Evolutionary conservation across 305 asterid genomes (phyloP).

Genomic region (Solanum aculeatissimum): DNA sequence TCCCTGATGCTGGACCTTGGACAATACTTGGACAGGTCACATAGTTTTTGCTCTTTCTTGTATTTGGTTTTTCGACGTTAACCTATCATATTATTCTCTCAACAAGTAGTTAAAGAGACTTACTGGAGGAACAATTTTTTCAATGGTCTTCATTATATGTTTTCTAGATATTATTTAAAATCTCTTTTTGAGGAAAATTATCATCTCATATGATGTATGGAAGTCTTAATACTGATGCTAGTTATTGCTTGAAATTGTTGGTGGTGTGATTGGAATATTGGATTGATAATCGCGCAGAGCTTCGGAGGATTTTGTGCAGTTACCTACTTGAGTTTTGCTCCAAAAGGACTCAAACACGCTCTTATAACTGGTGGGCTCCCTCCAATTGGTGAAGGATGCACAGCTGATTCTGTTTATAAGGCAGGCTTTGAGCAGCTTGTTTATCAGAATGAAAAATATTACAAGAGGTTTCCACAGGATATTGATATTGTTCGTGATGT

Average conservation of each 20-base stretch:
- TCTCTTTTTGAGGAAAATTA: not conserved
- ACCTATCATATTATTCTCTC: not conserved
- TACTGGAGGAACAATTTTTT: not conserved
- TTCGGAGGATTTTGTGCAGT: conserved; percentile 93
- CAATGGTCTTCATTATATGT: not conserved
- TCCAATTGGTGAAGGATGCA: conserved; percentile 63
- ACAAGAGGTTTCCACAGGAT: conserved; percentile 81
- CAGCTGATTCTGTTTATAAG: conserved; percentile 73
- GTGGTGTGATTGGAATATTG: not conserved
- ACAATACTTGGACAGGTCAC: conserved; percentile 85
- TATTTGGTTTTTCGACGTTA: not conserved
- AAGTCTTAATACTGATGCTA: not conserved
- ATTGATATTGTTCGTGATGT: conserved; percentile 46
- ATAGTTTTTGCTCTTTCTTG: not conserved
- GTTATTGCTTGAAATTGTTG: not conserved
- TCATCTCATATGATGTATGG: not conserved
- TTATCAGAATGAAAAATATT: conserved; percentile 67
- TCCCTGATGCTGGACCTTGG: conserved; percentile 75
- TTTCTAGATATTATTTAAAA: not conserved
- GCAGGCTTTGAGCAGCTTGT: conserved; percentile 66
- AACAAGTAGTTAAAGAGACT: not conserved
- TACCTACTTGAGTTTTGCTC: conserved; percentile 92
- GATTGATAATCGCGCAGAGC: conserved; percentile 45
- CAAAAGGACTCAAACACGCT: conserved; percentile 81
- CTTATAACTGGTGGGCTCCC: conserved; percentile 95